These are phyloP conservation scores for Rhodotorula babjevae DNA, from an alignment of 768 basidiomycete genomes.

Conservation along the genomic window DNA sequence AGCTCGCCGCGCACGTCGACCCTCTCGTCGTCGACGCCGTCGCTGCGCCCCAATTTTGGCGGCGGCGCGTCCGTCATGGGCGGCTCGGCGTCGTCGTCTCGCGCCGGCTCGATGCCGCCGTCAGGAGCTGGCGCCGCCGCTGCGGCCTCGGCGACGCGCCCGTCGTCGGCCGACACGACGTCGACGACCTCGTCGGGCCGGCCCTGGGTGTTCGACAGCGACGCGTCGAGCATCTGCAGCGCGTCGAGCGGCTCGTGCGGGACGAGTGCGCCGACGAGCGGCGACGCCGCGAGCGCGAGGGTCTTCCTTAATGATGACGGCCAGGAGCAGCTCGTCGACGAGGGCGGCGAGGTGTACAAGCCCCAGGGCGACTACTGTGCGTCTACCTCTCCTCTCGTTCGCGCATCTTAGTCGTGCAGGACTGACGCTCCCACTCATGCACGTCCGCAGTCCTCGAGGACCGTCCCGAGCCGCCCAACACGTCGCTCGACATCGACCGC, in stretches of 20 bases:
- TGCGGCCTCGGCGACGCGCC: background rate
- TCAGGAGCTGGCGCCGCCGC: too few species aligned
- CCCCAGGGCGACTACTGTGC: constrained; percentile 5
- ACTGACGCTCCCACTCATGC: background rate
- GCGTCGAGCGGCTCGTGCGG: background rate
- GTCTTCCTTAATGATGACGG: constrained; percentile 6
- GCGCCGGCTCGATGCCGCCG: background rate
- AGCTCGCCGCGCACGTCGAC: too few species aligned
- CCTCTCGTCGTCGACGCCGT: too few species aligned
- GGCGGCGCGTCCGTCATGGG: too few species aligned
- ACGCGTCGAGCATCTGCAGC: constrained; percentile 15
- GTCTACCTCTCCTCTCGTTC: constrained; percentile 8
- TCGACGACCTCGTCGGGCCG: constrained; percentile 7
- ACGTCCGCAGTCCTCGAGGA: constrained; percentile 33
- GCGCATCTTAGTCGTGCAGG: too few species aligned
- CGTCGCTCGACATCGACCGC: constrained; percentile 25
- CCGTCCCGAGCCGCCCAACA: constrained; percentile 30
- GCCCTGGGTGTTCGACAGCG: constrained; percentile 21
- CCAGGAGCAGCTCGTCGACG: constrained; percentile 9
- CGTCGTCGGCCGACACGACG: constrained; percentile 6
- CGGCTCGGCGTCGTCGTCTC: background rate
- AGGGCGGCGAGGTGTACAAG: constrained; percentile 29
- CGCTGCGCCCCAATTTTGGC: too few species aligned
- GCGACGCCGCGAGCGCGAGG: background rate
- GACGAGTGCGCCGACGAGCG: background rate